Evolutionary conservation across 108 stramenopile species (phyloP), one percentile per base, ranked within the genome.

Genomic region (Stephanodiscus triporus): DNA sequence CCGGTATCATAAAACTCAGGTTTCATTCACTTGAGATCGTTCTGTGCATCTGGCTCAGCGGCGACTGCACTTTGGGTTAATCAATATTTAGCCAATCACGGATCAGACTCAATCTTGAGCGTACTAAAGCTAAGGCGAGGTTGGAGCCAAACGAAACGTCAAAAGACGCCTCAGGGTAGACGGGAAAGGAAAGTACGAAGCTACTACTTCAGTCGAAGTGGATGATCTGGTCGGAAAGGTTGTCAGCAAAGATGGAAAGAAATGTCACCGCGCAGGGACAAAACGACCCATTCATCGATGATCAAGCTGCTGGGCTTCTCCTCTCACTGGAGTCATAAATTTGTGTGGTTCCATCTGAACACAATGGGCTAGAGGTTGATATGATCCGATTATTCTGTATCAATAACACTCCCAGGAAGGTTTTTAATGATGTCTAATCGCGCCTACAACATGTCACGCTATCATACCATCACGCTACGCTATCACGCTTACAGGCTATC

Each of bases 11-110:
- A 19, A 27, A 91, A 94, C 61, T 94, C 93, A 72, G 95, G 95
- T 19, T 97, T 97, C 73, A 88, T 92, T 40, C 94, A 95, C 55
- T 88, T 92, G 9, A 79, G 91, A 48, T 85, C 85, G 34, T 90
- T 89, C 56, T 84, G 81, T 63, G 82, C 84, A 16, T 87, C 91
- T 17, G 87, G 85, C 30, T 68, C 84, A 23, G 71, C 47, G 51
- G 36, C 65, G 22, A 76, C 87, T 11, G 94, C 94, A 14, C 76
- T 95, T 45, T 95, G 94, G 94, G 88, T 92, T 17, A 91, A 95
- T 63, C 91, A 86, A 70, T 78, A 87, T 29, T 76, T 95, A 34
- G 91, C 91, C 9, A 68, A 82, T 36, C 69, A 72, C 19, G 76
- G 65, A 24, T 84, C 77, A 1, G 78, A 70, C 61, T 83, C 80